Conservation (phyloP, 164 flowering plant genomes). For the Akebia trifoliata region DNA sequence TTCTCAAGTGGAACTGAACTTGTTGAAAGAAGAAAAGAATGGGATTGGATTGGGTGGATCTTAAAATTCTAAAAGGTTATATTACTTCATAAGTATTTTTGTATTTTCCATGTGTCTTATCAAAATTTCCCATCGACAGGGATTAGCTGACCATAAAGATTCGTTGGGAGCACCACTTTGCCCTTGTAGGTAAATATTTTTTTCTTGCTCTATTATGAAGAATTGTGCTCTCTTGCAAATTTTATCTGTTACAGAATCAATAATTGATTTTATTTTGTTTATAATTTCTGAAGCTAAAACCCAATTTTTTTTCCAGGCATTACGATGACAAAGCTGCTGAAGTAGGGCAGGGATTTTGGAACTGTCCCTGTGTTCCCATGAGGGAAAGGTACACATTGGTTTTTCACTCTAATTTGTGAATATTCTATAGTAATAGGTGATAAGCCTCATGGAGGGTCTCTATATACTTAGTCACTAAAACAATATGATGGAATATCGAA, state of each 20-base stretch:
- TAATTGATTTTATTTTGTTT: neutral
- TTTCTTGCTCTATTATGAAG: neutral
- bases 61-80: too few relatives aligned
- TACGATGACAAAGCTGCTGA: slow-evolving; percentile 97
- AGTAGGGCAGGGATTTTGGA: slow-evolving; percentile 95
- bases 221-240: neutral
- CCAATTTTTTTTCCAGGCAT: slow-evolving; percentile 55
- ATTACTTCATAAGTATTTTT: too few relatives aligned
- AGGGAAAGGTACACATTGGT: slow-evolving; percentile 70
- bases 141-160: slow-evolving; percentile 94
- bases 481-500: too few relatives aligned
- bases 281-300: slow-evolving; percentile 4
- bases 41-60: neutral
- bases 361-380: slow-evolving; percentile 99
- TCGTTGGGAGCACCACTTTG: slow-evolving; percentile 95
- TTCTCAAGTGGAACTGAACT: neutral
- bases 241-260: neutral
- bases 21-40: neutral
- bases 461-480: too few relatives aligned
- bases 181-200: slow-evolving; percentile 74
- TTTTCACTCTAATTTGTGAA: slow-evolving; percentile 6
- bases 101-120: neutral
- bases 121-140: slow-evolving; percentile 30
- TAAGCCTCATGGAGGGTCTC: neutral
- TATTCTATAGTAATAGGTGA: neutral